Base-by-base conservation (phyloP, 192 early-diverging fungal species). In the Chytriomyces sp. region DNA sequence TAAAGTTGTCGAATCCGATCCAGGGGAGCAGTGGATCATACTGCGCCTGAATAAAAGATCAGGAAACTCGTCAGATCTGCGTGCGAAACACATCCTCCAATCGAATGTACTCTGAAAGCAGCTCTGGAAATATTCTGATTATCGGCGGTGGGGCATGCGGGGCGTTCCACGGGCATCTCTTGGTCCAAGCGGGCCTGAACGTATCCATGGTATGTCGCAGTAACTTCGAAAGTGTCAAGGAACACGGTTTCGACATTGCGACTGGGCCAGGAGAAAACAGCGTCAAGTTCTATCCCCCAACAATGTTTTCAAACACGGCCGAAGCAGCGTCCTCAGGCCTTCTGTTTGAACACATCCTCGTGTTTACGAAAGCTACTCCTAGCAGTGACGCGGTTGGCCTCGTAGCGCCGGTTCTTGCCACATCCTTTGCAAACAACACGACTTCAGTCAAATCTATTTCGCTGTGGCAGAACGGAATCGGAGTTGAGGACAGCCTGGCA, bases 401-500 rank as follows among this genome's bases (percentile, higher is more conserved):
- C 45, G 16, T 45, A 1, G 11, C 45, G 18, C 43, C 48, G 16
- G 1, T 45, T 13, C 18, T 50, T 26, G 45, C 45, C 23, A 35
- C 35, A 35, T 35, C 35, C 35, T 35, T 35, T 35, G 16, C 45
- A 16, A 48, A 16, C 67, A 64, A 43, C 63, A 16, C 16, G 11
- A n/a, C 53, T 13, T 57, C 53, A 2, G 26, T 50, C 11, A 69
- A 28, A 26, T 20, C 67, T 53, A 50, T 69, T 2, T 53, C 45
- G 11, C 48, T 69, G 28, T 69, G 67, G 67, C 67, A 69, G 7
- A 69, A 69, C 67, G 67, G 67, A 45, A 69, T 69, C 48, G 67
- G 67, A 1, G 47, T 69, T 50, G 67, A 69, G 45, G 45, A 50
- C 26, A 18, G 48, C 48, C 18, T 69, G 16, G 45, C 67, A 50